A percentile compares a stretch with the other conserved stretches of the same genome.
Conservation (phyloP, 805 yeast species). For the Kregervanrija delftensis region DNA sequence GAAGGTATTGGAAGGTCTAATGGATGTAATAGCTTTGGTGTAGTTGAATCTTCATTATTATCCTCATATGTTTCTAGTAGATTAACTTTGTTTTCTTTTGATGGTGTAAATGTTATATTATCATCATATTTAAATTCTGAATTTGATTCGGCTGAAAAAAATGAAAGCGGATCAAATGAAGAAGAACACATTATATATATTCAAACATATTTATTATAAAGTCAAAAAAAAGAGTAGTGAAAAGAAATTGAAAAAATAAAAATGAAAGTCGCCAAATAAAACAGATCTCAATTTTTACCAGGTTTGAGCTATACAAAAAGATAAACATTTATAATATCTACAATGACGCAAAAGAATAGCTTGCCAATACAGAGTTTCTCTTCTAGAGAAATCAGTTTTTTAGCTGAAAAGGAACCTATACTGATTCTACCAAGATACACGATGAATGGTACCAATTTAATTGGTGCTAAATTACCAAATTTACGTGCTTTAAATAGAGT, state of each 20-base stretch:
- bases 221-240: background rate
- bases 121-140: no score
- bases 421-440: slow-evolving; percentile 74
- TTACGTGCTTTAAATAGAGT: slow-evolving; percentile 62
- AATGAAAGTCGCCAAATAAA: background rate
- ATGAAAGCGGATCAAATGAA: no score
- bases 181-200: no score
- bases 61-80: background rate
- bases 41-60: background rate
- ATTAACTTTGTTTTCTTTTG: background rate
- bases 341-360: slow-evolving; percentile 6
- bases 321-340: background rate
- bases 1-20: slow-evolving; percentile 55
- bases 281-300: background rate
- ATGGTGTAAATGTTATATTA: no score
- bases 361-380: slow-evolving; percentile 49
- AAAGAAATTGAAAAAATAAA: background rate
- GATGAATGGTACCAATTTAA: slow-evolving; percentile 55
- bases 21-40: no score
- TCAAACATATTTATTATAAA: slow-evolving; percentile 31
- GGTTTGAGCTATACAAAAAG: background rate
- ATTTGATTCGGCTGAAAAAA: no score
- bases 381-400: slow-evolving; percentile 73
- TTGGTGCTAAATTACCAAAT: slow-evolving; percentile 53
- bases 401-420: slow-evolving; percentile 74